These are phyloP conservation scores for Chlamydomonas sp. DNA, from an alignment of 139 green algal species.

Conservation along the genomic window DNA sequence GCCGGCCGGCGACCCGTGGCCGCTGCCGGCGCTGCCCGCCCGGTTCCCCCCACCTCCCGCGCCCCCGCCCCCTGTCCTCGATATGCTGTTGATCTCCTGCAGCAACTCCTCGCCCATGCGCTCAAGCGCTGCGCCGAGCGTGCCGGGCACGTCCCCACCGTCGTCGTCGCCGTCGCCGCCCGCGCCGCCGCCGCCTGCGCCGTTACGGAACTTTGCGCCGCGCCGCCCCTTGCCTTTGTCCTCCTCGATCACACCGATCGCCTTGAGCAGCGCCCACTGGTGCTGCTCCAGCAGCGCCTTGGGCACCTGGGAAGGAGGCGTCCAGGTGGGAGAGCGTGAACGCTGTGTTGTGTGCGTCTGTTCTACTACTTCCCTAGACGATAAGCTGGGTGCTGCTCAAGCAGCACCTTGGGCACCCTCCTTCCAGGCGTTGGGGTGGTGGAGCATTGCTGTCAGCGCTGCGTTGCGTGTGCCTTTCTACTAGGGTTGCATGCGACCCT, in stretches of 20 bases:
- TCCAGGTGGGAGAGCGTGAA: too few relatives aligned
- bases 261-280: constrained; percentile 35
- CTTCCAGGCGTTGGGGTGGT: too few relatives aligned
- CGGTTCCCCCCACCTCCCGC: not conserved
- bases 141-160: constrained; percentile 19
- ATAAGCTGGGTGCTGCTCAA: too few relatives aligned
- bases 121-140: constrained; percentile 33
- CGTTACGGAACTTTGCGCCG: constrained; percentile 22
- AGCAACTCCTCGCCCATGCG: constrained; percentile 8
- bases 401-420: too few relatives aligned
- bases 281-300: constrained; percentile 34
- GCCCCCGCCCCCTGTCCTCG: not conserved
- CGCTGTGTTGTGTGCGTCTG: too few relatives aligned
- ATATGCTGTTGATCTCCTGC: constrained; percentile 7
- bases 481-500: too few relatives aligned
- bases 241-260: constrained; percentile 38
- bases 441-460: too few relatives aligned
- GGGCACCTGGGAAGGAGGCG: constrained; percentile 42
- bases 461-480: too few relatives aligned
- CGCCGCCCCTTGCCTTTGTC: constrained; percentile 22
- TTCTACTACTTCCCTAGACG: too few relatives aligned
- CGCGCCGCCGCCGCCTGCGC: not conserved
- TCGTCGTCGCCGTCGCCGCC: not conserved
- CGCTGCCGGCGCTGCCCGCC: too few relatives aligned
- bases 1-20: too few relatives aligned